phyloP scores from a whole-genome alignment of 2,329 filamentous ascomycete species.

The Lasiodiplodia theobromae region DNA sequence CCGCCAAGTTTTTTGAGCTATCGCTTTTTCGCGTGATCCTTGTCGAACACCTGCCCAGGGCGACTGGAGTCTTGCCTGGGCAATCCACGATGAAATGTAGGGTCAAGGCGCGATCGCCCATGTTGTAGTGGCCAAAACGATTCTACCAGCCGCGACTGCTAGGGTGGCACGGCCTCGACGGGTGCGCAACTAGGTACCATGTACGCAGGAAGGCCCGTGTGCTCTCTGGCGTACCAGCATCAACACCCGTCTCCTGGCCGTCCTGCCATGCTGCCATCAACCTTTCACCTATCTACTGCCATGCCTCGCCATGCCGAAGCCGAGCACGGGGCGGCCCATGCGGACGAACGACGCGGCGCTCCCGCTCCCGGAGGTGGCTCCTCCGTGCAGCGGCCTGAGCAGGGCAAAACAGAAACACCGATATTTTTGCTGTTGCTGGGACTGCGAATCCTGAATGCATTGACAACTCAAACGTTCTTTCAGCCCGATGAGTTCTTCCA shows the following conservation, averaged over 20 bases:
- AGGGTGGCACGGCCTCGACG: no score
- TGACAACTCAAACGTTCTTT: slow-evolving; percentile 87
- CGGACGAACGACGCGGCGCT: slow-evolving; percentile 22
- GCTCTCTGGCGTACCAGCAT: not conserved
- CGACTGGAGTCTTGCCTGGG: slow-evolving; percentile 3
- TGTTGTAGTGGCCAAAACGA: not conserved
- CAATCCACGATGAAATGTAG: no score
- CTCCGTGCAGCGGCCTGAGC: slow-evolving; percentile 10
- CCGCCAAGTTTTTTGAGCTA: slow-evolving; percentile 14
- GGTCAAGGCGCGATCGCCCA: not conserved
- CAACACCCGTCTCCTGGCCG: slow-evolving; percentile 15
- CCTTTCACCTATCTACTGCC: not conserved
- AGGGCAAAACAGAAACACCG: not conserved
- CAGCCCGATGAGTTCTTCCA: slow-evolving; percentile 99
- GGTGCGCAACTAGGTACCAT: not conserved
- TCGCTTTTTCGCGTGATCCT: slow-evolving; percentile 20
- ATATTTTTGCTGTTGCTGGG: slow-evolving; percentile 57
- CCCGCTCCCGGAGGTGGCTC: slow-evolving; percentile 17
- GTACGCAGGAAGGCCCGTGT: not conserved
- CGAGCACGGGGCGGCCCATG: slow-evolving; percentile 21
- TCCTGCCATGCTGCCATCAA: not conserved
- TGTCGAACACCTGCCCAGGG: not conserved
- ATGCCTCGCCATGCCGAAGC: slow-evolving; percentile 24
- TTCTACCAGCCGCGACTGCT: not conserved
- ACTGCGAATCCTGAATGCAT: slow-evolving; percentile 80